phyloP scores from a whole-genome alignment of 192 early-diverging fungal genomes.

The Coemansia sp. region DNA sequence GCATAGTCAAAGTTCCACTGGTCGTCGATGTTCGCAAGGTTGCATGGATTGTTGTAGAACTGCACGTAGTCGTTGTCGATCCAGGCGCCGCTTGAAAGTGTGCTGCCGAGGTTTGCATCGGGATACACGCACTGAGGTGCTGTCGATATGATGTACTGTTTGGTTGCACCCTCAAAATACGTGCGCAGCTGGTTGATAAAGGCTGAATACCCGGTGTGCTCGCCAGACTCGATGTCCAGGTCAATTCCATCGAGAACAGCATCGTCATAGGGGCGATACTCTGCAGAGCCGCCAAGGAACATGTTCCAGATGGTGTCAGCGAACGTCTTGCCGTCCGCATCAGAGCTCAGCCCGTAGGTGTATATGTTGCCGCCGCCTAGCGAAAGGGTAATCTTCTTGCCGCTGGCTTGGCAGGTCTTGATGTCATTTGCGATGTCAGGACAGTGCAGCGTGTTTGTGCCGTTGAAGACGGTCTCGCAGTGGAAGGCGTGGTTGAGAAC shows the following conservation, averaged over 20 bases:
- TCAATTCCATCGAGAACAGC: conserved; percentile 74
- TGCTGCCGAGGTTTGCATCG: conserved; percentile 61
- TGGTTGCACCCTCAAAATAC: conserved; percentile 44
- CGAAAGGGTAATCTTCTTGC: conserved; percentile 73
- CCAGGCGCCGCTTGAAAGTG: conserved; percentile 56
- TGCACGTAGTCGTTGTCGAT: conserved; percentile 71
- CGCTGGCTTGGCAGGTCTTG: conserved; percentile 66
- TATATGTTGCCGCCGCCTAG: conserved; percentile 71
- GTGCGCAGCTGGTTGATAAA: conserved; percentile 61
- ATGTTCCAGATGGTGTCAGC: conserved; percentile 74
- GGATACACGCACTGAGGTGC: conserved; percentile 76
- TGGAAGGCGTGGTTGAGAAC: conserved; percentile 71
- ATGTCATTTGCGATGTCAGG: conserved; percentile 68
- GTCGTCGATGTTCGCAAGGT: conserved; percentile 50
- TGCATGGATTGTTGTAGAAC: conserved; percentile 82
- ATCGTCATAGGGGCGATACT: conserved; percentile 67
- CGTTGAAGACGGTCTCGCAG: conserved; percentile 58
- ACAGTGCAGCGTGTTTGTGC: conserved; percentile 65
- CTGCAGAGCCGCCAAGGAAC: conserved; percentile 65
- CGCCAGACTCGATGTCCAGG: conserved; percentile 69
- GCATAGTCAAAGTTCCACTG: conserved; percentile 70
- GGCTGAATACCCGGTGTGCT: conserved; percentile 56
- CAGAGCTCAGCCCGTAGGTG: conserved; percentile 59
- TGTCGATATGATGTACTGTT: conserved; percentile 63
- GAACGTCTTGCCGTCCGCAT: conserved; percentile 57